Evolutionary conservation across 169 alveolate species (phyloP).

Genomic region (Plasmodium knowlesi): DNA sequence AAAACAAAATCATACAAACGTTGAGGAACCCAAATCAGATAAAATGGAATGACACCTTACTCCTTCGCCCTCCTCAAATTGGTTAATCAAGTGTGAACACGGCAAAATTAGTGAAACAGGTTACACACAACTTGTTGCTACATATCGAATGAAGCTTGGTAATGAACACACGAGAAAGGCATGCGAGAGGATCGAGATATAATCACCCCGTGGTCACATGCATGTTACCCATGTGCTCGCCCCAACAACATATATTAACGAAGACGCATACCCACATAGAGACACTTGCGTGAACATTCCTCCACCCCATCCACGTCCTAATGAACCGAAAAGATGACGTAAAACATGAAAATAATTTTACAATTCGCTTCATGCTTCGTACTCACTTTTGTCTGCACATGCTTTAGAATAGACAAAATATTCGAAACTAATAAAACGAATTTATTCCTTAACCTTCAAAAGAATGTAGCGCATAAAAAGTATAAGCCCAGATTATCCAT

Average conservation of each 20-base stretch:
- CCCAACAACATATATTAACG: background rate
- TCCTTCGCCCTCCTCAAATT: background rate
- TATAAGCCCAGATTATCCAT: slow-evolving; percentile 2
- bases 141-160: background rate
- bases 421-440: slow-evolving; percentile 16
- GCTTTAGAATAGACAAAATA: slow-evolving; percentile 41
- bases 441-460: slow-evolving; percentile 15
- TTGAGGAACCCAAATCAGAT: background rate
- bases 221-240: background rate
- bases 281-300: background rate
- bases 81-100: background rate
- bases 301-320: background rate
- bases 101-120: background rate
- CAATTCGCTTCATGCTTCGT: slow-evolving; percentile 8
- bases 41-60: background rate
- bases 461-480: background rate
- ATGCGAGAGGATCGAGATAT: background rate
- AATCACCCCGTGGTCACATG: background rate
- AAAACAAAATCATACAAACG: background rate
- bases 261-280: background rate
- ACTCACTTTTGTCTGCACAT: slow-evolving; percentile 40
- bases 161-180: background rate
- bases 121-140: background rate
- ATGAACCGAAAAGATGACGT: slow-evolving; percentile 46
- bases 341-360: slow-evolving; percentile 66